Evolutionary conservation across 352 stramenopile species (phyloP).

Genomic region (Elongisporangium anandrum): DNA sequence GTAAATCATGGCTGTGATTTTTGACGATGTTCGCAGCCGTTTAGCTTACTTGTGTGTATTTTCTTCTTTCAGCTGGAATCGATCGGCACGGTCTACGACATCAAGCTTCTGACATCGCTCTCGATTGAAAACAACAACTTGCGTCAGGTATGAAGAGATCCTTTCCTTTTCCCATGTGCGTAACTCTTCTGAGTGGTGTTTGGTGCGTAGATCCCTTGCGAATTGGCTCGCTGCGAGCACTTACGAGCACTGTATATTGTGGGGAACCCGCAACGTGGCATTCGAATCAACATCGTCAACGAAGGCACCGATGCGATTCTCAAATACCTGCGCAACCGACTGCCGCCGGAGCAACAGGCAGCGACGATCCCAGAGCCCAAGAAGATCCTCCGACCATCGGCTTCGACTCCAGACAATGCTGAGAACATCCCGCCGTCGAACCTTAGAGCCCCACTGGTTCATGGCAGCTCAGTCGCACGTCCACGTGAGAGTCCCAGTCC

Average conservation of each 20-base stretch:
- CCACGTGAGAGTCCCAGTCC: slow-evolving; percentile 5
- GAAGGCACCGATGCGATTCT: slow-evolving; percentile 69
- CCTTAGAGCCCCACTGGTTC: background rate
- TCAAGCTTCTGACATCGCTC: slow-evolving; percentile 56
- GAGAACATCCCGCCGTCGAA: slow-evolving; percentile 16
- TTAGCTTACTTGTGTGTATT: background rate
- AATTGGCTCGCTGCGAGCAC: slow-evolving; percentile 52
- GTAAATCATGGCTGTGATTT: slow-evolving; percentile 17
- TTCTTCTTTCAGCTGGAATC: slow-evolving; percentile 62
- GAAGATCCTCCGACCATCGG: slow-evolving; percentile 7
- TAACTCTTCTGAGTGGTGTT: too few species aligned
- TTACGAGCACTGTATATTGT: slow-evolving; percentile 55
- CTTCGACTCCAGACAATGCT: slow-evolving; percentile 3
- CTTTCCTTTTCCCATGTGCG: too few species aligned
- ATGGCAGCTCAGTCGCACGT: too few species aligned
- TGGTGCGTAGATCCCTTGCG: slow-evolving; percentile 55
- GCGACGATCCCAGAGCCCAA: slow-evolving; percentile 14
- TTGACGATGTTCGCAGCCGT: background rate
- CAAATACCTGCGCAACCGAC: slow-evolving; percentile 60
- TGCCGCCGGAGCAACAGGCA: slow-evolving; percentile 24
- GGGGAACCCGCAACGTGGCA: slow-evolving; percentile 75
- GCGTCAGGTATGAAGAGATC: slow-evolving; percentile 42
- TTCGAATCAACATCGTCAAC: slow-evolving; percentile 62
- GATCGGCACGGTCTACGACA: slow-evolving; percentile 54
- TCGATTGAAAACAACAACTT: slow-evolving; percentile 85